Percentiles rank a stretch among this genome's conserved stretches.
These are phyloP conservation scores for Rhododendron molle DNA, from an alignment of 148 eudicot genomes.

Conservation along the genomic window DNA sequence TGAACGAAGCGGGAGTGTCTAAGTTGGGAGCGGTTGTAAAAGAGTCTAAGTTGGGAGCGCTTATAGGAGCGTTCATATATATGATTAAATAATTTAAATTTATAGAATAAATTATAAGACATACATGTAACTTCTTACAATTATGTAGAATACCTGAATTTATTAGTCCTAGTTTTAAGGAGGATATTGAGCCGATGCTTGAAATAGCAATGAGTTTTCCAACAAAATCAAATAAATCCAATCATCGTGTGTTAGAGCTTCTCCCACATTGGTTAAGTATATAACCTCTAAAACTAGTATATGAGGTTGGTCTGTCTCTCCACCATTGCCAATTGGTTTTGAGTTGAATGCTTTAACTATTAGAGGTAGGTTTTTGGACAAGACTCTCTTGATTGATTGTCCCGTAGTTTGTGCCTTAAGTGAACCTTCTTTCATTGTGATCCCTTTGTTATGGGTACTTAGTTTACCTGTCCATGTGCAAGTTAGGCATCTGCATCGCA, in stretches of 20 bases:
- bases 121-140: neutral
- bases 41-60: neutral
- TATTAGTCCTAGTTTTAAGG: neutral
- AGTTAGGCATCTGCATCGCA: too few relatives aligned
- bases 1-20: neutral
- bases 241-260: neutral
- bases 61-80: neutral
- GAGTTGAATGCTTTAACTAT: too few relatives aligned
- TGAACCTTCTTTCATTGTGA: too few relatives aligned
- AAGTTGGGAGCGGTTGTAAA: neutral
- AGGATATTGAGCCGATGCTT: neutral
- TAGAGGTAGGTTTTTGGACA: neutral
- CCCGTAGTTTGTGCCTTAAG: too few relatives aligned
- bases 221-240: neutral
- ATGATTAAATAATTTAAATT: too few relatives aligned
- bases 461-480: too few relatives aligned
- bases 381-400: too few relatives aligned
- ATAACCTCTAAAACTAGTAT: too few relatives aligned
- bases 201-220: neutral
- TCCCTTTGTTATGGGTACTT: too few relatives aligned
- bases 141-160: neutral
- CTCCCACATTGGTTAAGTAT: neutral
- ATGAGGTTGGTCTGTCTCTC: too few relatives aligned
- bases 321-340: too few relatives aligned
- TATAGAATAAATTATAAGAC: neutral